Percentiles rank a stretch among this genome's conserved stretches.
Conservation (phyloP, 345 rosid genomes). For the Eucalyptus regnans region DNA sequence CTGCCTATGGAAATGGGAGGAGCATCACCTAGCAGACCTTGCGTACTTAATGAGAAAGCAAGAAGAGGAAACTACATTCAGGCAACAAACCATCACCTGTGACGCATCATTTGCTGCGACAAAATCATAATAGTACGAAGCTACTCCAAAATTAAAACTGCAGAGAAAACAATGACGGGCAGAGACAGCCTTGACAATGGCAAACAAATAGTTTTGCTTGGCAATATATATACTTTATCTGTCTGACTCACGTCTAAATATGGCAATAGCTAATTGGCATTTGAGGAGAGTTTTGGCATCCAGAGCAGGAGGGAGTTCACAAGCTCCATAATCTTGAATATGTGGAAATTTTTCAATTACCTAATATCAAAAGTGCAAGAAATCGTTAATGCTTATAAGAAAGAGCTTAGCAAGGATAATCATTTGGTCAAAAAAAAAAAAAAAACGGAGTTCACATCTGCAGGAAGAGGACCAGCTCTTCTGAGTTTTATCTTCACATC, state of each 20-base stretch:
- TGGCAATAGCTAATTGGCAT: slow-evolving; percentile 67
- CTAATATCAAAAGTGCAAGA: slow-evolving; percentile 12
- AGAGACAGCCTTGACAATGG: background rate
- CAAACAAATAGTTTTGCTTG: background rate
- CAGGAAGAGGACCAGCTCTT: slow-evolving; percentile 41
- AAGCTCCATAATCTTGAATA: slow-evolving; percentile 49
- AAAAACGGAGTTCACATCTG: slow-evolving; percentile 11
- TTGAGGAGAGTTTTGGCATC: slow-evolving; percentile 52
- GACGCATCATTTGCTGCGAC: background rate
- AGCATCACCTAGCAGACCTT: background rate
- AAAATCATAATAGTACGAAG: background rate
- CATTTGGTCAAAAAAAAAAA: background rate
- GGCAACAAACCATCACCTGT: background rate
- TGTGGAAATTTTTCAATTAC: slow-evolving; percentile 81
- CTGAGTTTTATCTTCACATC: slow-evolving; percentile 52
- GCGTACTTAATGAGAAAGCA: background rate
- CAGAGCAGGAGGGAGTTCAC: slow-evolving; percentile 39
- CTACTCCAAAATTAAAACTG: background rate
- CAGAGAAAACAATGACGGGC: background rate
- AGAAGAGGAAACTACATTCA: background rate
- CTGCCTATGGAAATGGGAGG: background rate
- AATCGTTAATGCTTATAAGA: background rate
- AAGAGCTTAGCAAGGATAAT: background rate
- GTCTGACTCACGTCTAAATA: slow-evolving; percentile 35
- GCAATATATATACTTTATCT: background rate